phyloP scores from a whole-genome alignment of 1,139 yeast genomes.

The Yamadazyma triangularis region DNA sequence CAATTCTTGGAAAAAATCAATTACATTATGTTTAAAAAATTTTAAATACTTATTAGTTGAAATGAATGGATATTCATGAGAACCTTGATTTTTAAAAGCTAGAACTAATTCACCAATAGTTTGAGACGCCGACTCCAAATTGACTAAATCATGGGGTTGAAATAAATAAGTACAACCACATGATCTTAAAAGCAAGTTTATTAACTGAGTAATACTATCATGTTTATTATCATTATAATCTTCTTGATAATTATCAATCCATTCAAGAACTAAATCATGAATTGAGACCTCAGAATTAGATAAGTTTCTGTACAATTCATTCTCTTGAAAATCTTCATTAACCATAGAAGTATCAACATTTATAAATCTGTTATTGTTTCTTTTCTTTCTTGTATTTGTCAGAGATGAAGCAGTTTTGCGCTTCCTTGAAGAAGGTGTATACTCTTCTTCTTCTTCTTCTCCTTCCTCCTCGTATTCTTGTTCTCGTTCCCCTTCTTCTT shows the following conservation, averaged over 20 bases:
- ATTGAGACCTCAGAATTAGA: constrained; percentile 46
- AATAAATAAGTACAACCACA: constrained; percentile 68
- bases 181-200: constrained; percentile 65
- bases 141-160: constrained; percentile 72
- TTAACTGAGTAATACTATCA: constrained; percentile 43
- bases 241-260: constrained; percentile 51
- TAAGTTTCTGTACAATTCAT: constrained; percentile 51
- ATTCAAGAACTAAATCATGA: constrained; percentile 59
- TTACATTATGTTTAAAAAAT: constrained; percentile 50
- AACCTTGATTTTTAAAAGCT: constrained; percentile 56
- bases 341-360: too few relatives aligned
- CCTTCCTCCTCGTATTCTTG: neutral
- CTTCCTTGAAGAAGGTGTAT: neutral
- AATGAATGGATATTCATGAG: constrained; percentile 67
- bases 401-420: neutral
- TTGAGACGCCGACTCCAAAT: constrained; percentile 70
- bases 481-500: too few relatives aligned
- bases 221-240: constrained; percentile 33
- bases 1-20: constrained; percentile 52
- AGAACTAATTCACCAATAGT: constrained; percentile 70
- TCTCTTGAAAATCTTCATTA: constrained; percentile 35
- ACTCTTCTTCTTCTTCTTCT: neutral
- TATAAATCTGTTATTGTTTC: constrained; percentile 1
- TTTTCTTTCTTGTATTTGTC: constrained; percentile 3
- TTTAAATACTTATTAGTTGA: constrained; percentile 52